These are phyloP conservation scores for Coniella lustricola DNA, from an alignment of 2,329 filamentous ascomycete species.

Conservation along the genomic window DNA sequence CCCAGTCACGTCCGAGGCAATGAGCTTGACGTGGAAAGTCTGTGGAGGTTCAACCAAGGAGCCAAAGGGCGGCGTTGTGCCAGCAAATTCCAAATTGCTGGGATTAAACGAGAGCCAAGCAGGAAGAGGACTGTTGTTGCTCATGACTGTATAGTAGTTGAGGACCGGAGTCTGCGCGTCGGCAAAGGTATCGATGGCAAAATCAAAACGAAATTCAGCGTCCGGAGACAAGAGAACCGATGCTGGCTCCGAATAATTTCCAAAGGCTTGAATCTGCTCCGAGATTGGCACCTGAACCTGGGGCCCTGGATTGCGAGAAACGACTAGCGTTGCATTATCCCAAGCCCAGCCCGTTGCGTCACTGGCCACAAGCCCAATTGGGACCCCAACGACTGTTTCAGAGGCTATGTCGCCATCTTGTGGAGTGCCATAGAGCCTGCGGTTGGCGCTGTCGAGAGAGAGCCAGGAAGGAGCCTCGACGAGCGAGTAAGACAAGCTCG, in stretches of 20 bases:
- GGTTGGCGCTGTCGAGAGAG: constrained; percentile 55
- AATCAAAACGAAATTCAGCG: constrained; percentile 44
- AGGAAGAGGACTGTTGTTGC: constrained; percentile 73
- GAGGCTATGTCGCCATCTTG: constrained; percentile 38
- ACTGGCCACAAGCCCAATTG: constrained; percentile 61
- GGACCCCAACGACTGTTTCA: constrained; percentile 49
- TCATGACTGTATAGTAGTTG: constrained; percentile 71
- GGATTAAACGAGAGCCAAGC: constrained; percentile 77
- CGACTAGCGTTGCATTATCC: constrained; percentile 63
- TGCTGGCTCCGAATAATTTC: constrained; percentile 52
- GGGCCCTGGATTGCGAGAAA: constrained; percentile 53
- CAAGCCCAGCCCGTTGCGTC: constrained; percentile 57
- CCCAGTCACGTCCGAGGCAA: constrained; percentile 73
- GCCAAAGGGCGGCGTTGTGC: constrained; percentile 59
- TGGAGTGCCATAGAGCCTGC: constrained; percentile 67
- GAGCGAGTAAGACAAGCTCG: constrained; percentile 59
- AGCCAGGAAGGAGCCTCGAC: constrained; percentile 65
- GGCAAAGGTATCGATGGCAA: constrained; percentile 57
- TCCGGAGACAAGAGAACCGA: constrained; percentile 51
- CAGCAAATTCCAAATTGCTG: constrained; percentile 57
- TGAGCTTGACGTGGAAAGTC: constrained; percentile 62
- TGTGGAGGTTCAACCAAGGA: constrained; percentile 62
- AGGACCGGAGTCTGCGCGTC: constrained; percentile 40
- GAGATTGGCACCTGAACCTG: constrained; percentile 48
- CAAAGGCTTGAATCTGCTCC: constrained; percentile 50